A percentile compares a stretch with the other conserved stretches of the same genome.
Conservation (phyloP, 345 rosid species). For the Syzygium aromaticum region DNA sequence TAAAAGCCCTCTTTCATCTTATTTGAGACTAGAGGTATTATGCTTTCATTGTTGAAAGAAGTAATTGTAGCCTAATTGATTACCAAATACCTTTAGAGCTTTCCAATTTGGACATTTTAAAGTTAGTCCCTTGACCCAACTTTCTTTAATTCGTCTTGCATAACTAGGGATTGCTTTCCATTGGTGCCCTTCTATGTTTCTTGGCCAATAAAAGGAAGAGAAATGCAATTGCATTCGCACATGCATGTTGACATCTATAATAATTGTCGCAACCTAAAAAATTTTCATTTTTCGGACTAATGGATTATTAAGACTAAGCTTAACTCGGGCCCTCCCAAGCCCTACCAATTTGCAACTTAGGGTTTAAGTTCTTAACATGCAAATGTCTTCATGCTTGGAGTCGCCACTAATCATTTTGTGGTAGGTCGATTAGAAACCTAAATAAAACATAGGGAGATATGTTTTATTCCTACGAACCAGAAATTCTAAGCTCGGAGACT, state of each 20-base stretch:
- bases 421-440: too few relatives aligned
- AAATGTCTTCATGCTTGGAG: too few relatives aligned
- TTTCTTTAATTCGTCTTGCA: not conserved
- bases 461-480: too few relatives aligned
- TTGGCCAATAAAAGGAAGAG: not conserved
- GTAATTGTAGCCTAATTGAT: not conserved
- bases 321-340: too few relatives aligned
- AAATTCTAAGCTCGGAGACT: too few relatives aligned
- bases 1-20: not conserved
- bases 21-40: not conserved
- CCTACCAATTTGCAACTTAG: too few relatives aligned
- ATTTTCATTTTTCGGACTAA: too few relatives aligned
- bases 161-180: not conserved
- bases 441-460: too few relatives aligned
- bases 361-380: too few relatives aligned
- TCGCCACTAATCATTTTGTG: too few relatives aligned
- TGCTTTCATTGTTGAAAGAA: not conserved
- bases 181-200: not conserved
- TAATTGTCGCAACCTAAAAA: too few relatives aligned
- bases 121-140: not conserved
- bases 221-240: not conserved
- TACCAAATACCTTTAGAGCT: not conserved
- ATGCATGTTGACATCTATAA: not conserved
- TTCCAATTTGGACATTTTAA: not conserved
- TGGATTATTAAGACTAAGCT: too few relatives aligned